These are phyloP conservation scores for Butyriboletus regius DNA, from an alignment of 1,284 basidiomycete genomes.

Conservation along the genomic window DNA sequence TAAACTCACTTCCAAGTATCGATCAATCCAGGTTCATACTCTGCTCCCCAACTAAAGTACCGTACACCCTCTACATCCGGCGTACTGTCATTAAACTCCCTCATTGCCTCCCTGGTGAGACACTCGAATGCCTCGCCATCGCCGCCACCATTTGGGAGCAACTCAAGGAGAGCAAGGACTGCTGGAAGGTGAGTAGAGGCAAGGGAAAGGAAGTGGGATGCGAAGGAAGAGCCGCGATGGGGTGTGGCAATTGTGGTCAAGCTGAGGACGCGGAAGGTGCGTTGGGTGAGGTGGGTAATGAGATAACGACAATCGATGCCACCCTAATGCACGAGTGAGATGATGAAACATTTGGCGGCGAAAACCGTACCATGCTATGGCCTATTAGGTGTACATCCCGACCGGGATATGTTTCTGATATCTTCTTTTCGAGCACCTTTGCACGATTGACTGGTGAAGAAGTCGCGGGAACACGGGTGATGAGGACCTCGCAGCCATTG, in stretches of 20 bases:
- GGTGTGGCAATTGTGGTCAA: conserved; percentile 91
- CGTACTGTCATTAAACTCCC: conserved; percentile 77
- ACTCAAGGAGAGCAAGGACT: conserved; percentile 62
- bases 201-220: conserved; percentile 82
- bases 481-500: conserved; percentile 83
- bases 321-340: conserved; percentile 47
- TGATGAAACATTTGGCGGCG: background rate
- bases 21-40: conserved; percentile 78
- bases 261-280: conserved; percentile 65
- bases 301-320: conserved; percentile 90
- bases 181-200: conserved; percentile 63
- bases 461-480: conserved; percentile 87
- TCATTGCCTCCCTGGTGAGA: conserved; percentile 81
- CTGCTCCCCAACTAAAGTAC: conserved; percentile 91
- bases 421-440: conserved; percentile 72
- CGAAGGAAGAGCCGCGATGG: conserved; percentile 88
- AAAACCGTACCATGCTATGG: conserved; percentile 74
- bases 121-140: conserved; percentile 87
- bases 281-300: conserved; percentile 59
- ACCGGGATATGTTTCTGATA: conserved; percentile 73
- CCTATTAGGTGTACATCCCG: conserved; percentile 77
- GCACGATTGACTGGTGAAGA: conserved; percentile 81
- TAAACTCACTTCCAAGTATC: conserved; percentile 72
- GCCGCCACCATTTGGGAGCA: conserved; percentile 73
- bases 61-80: conserved; percentile 69